Conservation (phyloP, 495 filamentous ascomycete species). For the Xylaria nigripes region DNA sequence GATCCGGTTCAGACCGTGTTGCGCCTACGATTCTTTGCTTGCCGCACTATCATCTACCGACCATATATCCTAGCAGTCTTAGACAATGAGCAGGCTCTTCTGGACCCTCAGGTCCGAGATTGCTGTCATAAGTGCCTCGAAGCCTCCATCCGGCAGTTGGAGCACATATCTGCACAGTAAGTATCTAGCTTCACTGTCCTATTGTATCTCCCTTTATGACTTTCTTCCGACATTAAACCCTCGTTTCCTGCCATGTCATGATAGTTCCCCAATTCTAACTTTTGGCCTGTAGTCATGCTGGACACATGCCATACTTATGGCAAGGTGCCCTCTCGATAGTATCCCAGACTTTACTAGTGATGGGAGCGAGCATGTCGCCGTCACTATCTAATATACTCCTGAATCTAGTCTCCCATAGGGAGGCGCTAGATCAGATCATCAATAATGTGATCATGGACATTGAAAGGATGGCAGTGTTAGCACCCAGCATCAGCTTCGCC, state of each 20-base stretch:
- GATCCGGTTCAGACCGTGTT: constrained; percentile 74
- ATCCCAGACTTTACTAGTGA: constrained; percentile 69
- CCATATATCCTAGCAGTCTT: constrained; percentile 75
- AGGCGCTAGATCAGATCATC: constrained; percentile 65
- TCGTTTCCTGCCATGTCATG: neutral
- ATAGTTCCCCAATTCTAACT: constrained; percentile 32
- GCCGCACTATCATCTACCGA: constrained; percentile 76
- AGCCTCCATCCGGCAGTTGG: constrained; percentile 69
- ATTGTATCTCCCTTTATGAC: neutral
- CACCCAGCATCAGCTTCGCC: constrained; percentile 62
- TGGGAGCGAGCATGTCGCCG: constrained; percentile 78
- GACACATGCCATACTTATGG: constrained; percentile 82
- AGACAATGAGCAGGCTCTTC: constrained; percentile 62
- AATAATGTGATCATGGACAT: constrained; percentile 65
- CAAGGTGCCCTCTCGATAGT: constrained; percentile 77
- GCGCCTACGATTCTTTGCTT: constrained; percentile 71
- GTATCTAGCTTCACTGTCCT: constrained; percentile 18
- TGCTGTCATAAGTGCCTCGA: constrained; percentile 76
- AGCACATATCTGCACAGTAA: constrained; percentile 69
- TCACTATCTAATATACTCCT: constrained; percentile 60
- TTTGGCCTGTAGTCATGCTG: constrained; percentile 56
- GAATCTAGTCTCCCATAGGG: constrained; percentile 43
- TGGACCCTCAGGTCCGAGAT: constrained; percentile 62
- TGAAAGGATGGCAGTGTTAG: constrained; percentile 62
- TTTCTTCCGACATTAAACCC: neutral